These are phyloP conservation scores for Wickerhamiella azyma DNA, from an alignment of 805 yeast genomes.

Conservation along the genomic window DNA sequence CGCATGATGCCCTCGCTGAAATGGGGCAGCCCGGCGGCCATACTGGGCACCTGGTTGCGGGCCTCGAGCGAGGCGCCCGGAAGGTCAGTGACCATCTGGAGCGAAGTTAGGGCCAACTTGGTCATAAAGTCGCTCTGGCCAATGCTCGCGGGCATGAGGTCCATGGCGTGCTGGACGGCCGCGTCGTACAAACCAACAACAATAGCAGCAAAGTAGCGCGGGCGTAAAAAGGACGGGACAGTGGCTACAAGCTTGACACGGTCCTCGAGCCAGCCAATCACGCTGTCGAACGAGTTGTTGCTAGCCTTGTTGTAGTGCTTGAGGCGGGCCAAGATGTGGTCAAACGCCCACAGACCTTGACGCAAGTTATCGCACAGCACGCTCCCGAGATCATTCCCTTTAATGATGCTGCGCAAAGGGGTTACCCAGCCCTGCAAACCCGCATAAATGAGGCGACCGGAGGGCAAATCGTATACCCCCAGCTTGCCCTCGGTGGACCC, in stretches of 20 bases:
- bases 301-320: conserved; percentile 33
- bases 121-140: conserved; percentile 61
- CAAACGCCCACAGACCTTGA: conserved; percentile 81
- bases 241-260: conserved; percentile 49
- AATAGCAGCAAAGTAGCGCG: conserved; percentile 76
- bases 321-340: conserved; percentile 51
- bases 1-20: conserved; percentile 85
- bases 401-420: conserved; percentile 46
- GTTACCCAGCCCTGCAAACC: conserved; percentile 91
- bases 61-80: conserved; percentile 67
- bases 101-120: conserved; percentile 61
- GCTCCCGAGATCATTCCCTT: conserved; percentile 65
- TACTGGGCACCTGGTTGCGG: conserved; percentile 40
- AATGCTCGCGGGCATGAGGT: conserved; percentile 42
- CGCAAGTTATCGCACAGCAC: conserved; percentile 72
- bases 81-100: conserved; percentile 73
- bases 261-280: conserved; percentile 54
- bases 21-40: conserved; percentile 96
- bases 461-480: conserved; percentile 67
- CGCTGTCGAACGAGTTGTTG: conserved; percentile 27
- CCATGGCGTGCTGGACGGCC: conserved; percentile 51
- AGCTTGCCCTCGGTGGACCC: conserved; percentile 59
- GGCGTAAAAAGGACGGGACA: conserved; percentile 69
- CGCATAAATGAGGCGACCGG: conserved; percentile 66
- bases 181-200: conserved; percentile 77